Evolutionary conservation across 306 rosid genomes (phyloP), one percentile per base, ranked within the genome.

Genomic region (Fagus sylvatica): DNA sequence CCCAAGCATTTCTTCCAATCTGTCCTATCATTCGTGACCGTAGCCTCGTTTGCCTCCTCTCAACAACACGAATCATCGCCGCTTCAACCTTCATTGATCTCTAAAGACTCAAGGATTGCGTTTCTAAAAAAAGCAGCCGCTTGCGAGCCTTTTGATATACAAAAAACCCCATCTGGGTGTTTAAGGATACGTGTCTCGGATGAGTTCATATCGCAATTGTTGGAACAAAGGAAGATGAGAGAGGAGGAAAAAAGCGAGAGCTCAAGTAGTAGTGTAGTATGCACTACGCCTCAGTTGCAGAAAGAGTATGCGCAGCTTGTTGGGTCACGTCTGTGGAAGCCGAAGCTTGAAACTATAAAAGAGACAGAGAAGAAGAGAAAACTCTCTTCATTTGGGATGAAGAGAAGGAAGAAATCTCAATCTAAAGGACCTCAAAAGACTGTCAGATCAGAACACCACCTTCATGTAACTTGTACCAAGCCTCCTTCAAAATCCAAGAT

Each of bases 291-390:
- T 7, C 88, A 78, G 43, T 79, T 85, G 51, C 65, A 76, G 19
- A 85, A 79, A 46, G 88, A 76, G 33, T 85, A 85, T 49, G 34
- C 77, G 2, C 86, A 81, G 36, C 82, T 85, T 12, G 88, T 82
- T 6, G 77, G 81, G 7, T 28, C 77, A 0, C 78, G 77, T 68
- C 72, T 22, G 41, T 85, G 88, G 88, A 76, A 85, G 78, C 88
- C 88, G 2, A 82, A 70, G 76, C 80, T 84, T 0, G 85, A 82
- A 71, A 78, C 86, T 53, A 82, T 85, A 5, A 68, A 32, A 53
- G 88, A 85, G 82, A 54, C 19, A 59, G 59, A 73, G 71, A 77
- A 73, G 71, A 77, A 79, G 60, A 72, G 75, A 40, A 65, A 9
- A 64, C 71, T 83, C 42, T 72, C 87, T 11, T 57, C 79, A 1